A percentile compares a stretch with the other conserved stretches of the same genome.
Conservation (phyloP, 2,329 filamentous ascomycete species). For the Clonostachys byssicola region DNA sequence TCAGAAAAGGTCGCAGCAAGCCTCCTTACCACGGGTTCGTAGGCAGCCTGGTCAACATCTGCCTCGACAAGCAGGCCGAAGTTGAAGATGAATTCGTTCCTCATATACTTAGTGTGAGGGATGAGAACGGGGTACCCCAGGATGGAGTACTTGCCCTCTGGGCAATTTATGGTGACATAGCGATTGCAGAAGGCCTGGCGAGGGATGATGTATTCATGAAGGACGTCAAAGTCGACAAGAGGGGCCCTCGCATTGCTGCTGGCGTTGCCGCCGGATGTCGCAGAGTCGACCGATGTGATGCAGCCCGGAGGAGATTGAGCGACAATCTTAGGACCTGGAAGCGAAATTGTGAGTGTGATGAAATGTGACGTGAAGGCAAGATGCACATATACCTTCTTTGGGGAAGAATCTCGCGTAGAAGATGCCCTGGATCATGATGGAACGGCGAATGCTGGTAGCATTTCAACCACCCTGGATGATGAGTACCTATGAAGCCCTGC, state of each 20-base stretch:
- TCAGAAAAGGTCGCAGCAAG: conserved; percentile 82
- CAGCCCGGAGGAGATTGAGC: conserved; percentile 60
- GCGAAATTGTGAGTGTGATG: not conserved
- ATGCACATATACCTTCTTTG: conserved; percentile 46
- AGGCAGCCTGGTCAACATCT: conserved; percentile 67
- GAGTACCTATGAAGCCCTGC: too few relatives aligned
- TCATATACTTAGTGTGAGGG: conserved; percentile 73
- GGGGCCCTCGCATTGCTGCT: conserved; percentile 34
- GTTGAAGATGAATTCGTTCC: conserved; percentile 98
- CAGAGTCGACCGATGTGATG: conserved; percentile 40
- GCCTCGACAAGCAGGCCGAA: conserved; percentile 78
- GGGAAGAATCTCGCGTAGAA: conserved; percentile 69
- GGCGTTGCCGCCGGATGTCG: not conserved
- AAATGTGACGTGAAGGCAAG: not conserved
- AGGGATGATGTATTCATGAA: conserved; percentile 92
- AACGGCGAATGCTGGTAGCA: too few relatives aligned
- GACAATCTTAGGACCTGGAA: conserved; percentile 55
- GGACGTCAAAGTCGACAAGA: conserved; percentile 79
- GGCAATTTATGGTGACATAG: conserved; percentile 74
- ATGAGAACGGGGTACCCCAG: conserved; percentile 89
- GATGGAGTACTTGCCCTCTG: conserved; percentile 66
- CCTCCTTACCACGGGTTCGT: conserved; percentile 81
- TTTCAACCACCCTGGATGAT: too few relatives aligned
- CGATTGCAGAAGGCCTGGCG: conserved; percentile 94
- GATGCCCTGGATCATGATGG: conserved; percentile 62